Evolutionary conservation across 108 stramenopile genomes (phyloP).

Genomic region (Chaetoceros muelleri): DNA sequence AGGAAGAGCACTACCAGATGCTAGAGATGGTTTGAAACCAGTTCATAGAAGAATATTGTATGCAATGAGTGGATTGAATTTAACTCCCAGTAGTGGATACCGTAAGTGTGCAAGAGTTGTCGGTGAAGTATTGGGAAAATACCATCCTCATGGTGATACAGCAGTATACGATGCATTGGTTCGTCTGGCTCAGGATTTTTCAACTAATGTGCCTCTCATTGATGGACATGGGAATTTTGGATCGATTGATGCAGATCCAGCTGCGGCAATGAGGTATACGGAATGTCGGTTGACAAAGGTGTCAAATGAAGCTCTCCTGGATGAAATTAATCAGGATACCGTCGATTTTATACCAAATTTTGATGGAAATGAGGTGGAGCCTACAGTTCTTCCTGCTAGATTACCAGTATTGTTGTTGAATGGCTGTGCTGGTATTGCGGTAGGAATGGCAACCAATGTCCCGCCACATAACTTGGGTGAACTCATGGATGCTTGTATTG

Average conservation of each 20-base stretch:
- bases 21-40: constrained; percentile 93
- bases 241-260: constrained; percentile 89
- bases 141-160: constrained; percentile 87
- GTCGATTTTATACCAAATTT: constrained; percentile 87
- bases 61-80: constrained; percentile 83
- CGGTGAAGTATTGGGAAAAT: constrained; percentile 91
- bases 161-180: constrained; percentile 96
- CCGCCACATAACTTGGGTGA: constrained; percentile 95
- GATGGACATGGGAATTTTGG: constrained; percentile 97
- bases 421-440: constrained; percentile 88
- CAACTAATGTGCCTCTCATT: constrained; percentile 74
- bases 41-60: constrained; percentile 94
- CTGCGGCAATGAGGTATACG: constrained; percentile 97
- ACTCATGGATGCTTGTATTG: constrained; percentile 70
- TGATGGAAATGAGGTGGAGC: constrained; percentile 91
- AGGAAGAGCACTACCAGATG: constrained; percentile 93
- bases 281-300: constrained; percentile 81
- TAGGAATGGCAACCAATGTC: constrained; percentile 96
- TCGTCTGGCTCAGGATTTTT: constrained; percentile 89
- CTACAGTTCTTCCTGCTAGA: constrained; percentile 82
- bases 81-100: constrained; percentile 57
- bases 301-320: constrained; percentile 66
- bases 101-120: constrained; percentile 97
- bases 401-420: constrained; percentile 89
- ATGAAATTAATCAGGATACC: constrained; percentile 70